Base-by-base conservation (phyloP, 2,329 filamentous ascomycete genomes). In the Endothia cerciana region DNA sequence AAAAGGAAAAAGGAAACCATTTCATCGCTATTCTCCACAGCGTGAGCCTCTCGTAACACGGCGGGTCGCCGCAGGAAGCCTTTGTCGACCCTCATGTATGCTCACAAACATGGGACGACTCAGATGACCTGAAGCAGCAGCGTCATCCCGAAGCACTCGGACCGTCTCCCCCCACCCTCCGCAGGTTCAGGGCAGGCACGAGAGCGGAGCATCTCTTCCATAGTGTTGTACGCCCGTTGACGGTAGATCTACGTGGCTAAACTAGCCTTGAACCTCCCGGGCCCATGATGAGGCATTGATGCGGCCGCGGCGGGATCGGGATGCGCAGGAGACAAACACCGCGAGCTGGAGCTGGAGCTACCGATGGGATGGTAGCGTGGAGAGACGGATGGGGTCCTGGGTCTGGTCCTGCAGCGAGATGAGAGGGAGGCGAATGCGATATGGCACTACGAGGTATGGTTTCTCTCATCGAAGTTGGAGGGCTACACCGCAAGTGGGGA, bases 161-260 rank as follows among this genome's bases (percentile, higher is more conserved):
- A 36, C n/a, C n/a, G 33, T 5, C 33, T 7, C 33, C 33, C 33
- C 33, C 33, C 10, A 5, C 33, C 33, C 33, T 10, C 6, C 6
- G 33, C 33, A 36, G 33, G 33, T 10, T 36, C 33, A 17, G 8
- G 56, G 51, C 33, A 36, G 28, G 22, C 57, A 61, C n/a, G 40
- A 41, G 25, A 59, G 41, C 65, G 62, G 62, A 66, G 65, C 65
- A 66, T 57, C 51, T 61, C 51, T 25, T 66, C 65, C 62, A 30
- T 30, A 40, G 25, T 5, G 56, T 43, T 59, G 22, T 30, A n/a
- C 36, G 30, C 53, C n/a, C 53, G 53, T 56, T 33, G 30, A 22
- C 55, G 33, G 55, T 41, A 58, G 55, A 58, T 41, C 55, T 33
- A 58, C 36, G n/a, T 8, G 28, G 30, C 51, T 55, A 33, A 36